These are phyloP conservation scores for Cairneyella variabilis DNA, from an alignment of 495 filamentous ascomycete genomes.

Conservation along the genomic window DNA sequence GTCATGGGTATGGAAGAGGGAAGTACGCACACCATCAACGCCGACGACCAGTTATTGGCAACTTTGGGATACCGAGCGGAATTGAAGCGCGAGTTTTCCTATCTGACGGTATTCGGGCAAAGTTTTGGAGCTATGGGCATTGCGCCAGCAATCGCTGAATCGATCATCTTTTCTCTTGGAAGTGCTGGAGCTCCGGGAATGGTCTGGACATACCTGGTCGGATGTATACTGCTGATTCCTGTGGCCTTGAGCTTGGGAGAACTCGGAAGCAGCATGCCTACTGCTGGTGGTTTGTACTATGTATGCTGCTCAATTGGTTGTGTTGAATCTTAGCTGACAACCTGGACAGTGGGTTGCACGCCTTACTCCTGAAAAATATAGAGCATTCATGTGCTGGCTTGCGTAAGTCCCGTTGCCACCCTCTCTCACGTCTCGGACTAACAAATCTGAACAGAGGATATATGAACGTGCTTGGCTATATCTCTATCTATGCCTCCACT, in stretches of 20 bases:
- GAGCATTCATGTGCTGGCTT: conserved; percentile 25
- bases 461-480: conserved; percentile 22
- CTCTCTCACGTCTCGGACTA: background rate
- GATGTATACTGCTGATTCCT: conserved; percentile 18
- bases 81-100: conserved; percentile 22
- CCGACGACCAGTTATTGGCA: conserved; percentile 18
- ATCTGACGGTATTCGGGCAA: conserved; percentile 21
- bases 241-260: conserved; percentile 20
- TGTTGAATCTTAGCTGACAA: too few relatives aligned
- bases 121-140: conserved; percentile 24
- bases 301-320: conserved; percentile 9
- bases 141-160: conserved; percentile 22
- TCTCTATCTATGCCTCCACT: conserved; percentile 22
- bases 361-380: conserved; percentile 11
- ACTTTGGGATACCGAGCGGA: conserved; percentile 19
- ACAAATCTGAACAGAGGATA: conserved; percentile 9
- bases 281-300: conserved; percentile 21
- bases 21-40: background rate
- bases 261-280: conserved; percentile 21
- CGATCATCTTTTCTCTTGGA: conserved; percentile 16
- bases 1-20: conserved; percentile 13
- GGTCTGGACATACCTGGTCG: conserved; percentile 22
- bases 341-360: conserved; percentile 22
- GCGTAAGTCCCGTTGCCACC: conserved; percentile 9
- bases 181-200: conserved; percentile 18